Base-by-base conservation (phyloP, 345 rosid genomes). In the Brassica nigra region DNA sequence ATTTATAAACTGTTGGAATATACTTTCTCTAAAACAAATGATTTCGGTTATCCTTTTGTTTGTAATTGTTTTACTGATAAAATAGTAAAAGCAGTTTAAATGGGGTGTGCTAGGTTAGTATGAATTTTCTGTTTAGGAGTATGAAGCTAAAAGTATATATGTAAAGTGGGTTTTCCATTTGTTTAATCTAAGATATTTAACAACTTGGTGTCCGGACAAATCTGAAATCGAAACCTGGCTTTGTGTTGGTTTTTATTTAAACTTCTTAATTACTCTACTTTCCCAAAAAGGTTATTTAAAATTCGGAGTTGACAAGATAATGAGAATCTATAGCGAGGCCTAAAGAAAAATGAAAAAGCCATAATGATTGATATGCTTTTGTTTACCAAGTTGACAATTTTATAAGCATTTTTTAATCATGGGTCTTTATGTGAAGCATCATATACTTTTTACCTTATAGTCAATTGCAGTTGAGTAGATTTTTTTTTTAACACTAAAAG, bases 361-460 rank as follows among this genome's bases (percentile, higher is more conserved):
- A 76, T 36, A 81, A 81, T 81, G 65, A 81, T 81, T 76, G 64
- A 81, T 70, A 70, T 81, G 73, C 70, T 70, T 80, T 75, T 81
- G 83, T 76, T 76, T 74, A 71, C 63, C 80, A 75, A 80, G 63
- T 70, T 76, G 67, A 73, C 63, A 63, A 55, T 68, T 75, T 75
- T 62, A 52, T 54, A 54, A 54, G 61, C 8, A 62, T 39, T 6
- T 49, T 57, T 63, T 52, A n/a, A 59, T 68, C 57, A 66, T 42
- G 23, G 37, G 55, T 12, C 28, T 65, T 65, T 18, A 36, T 66
- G 15, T 66, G 52, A 66, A 65, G 23, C 5, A 36, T 8, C 28
- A 34, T 66, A 37, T 6, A 66, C 8, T 36, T 59, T 8, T 18
- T 5, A 65, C 6, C 4, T 34, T 65, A 33, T n/a, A n/a, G 18